These are phyloP conservation scores for Nakazawaea pomicola DNA, from an alignment of 805 yeast species.

Conservation along the genomic window DNA sequence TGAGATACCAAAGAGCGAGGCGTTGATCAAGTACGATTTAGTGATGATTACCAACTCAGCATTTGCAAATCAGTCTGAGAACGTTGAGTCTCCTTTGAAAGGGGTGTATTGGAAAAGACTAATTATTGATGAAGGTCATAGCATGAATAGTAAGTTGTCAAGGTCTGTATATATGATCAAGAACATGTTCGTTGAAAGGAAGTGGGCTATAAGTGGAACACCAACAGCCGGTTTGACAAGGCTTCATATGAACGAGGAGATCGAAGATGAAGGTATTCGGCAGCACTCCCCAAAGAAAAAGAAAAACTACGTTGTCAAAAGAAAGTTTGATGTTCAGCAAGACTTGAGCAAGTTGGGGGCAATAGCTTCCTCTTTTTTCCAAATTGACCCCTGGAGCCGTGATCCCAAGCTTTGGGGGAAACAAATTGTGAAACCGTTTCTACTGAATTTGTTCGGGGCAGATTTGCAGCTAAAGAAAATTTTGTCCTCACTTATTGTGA, in stretches of 20 bases:
- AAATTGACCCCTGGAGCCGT: slow-evolving; percentile 53
- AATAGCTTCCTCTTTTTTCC: slow-evolving; percentile 46
- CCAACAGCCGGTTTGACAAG: slow-evolving; percentile 69
- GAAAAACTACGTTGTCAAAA: slow-evolving; percentile 40
- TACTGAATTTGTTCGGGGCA: slow-evolving; percentile 34
- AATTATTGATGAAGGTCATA: slow-evolving; percentile 74
- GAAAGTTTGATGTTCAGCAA: slow-evolving; percentile 43
- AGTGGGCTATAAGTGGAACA: slow-evolving; percentile 75
- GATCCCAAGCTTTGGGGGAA: slow-evolving; percentile 43
- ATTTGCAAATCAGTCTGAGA: slow-evolving; percentile 36
- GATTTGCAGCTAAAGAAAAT: slow-evolving; percentile 35
- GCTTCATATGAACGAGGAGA: slow-evolving; percentile 38
- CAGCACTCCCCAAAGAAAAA: background rate
- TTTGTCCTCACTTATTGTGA: slow-evolving; percentile 43
- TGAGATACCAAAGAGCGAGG: slow-evolving; percentile 26
- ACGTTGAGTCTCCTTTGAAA: slow-evolving; percentile 30
- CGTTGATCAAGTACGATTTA: slow-evolving; percentile 43
- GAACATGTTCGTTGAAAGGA: slow-evolving; percentile 48
- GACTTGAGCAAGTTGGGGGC: slow-evolving; percentile 52
- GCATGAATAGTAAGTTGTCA: slow-evolving; percentile 49
- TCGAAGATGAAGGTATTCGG: slow-evolving; percentile 15
- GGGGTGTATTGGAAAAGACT: slow-evolving; percentile 60
- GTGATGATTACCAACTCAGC: slow-evolving; percentile 44
- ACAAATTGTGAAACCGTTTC: slow-evolving; percentile 43
- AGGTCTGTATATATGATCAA: slow-evolving; percentile 45